A percentile compares a stretch with the other conserved stretches of the same genome.
These are phyloP conservation scores for Xanthoceras sorbifolium DNA, from an alignment of 345 rosid genomes.

Conservation along the genomic window DNA sequence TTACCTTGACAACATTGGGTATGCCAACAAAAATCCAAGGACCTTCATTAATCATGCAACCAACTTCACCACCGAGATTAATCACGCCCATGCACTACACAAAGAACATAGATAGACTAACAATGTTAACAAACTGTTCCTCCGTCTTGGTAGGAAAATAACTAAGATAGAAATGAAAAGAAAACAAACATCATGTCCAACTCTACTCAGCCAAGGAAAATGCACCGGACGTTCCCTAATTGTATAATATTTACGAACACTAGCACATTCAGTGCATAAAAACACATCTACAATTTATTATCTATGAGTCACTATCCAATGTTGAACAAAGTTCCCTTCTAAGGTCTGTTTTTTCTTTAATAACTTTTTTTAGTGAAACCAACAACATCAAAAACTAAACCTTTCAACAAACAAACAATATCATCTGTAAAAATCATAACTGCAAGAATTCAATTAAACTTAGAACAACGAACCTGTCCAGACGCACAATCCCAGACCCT, in stretches of 20 bases:
- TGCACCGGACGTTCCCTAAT: too few relatives aligned
- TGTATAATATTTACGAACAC: neutral
- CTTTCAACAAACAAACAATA: neutral
- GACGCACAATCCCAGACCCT: constrained; percentile 94
- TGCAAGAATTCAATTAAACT: neutral
- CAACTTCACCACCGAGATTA: constrained; percentile 83
- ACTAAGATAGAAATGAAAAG: neutral
- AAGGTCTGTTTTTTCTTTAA: neutral
- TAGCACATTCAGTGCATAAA: neutral
- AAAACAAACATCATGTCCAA: neutral
- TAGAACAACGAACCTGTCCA: constrained; percentile 66
- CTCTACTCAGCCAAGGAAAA: neutral
- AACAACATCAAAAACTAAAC: neutral
- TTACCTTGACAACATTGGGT: constrained; percentile 85
- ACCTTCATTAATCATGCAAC: constrained; percentile 93
- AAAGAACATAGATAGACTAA: constrained; percentile 10
- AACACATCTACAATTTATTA: neutral
- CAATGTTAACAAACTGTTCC: neutral
- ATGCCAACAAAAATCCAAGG: constrained; percentile 95
- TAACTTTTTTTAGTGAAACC: neutral
- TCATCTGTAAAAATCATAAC: neutral
- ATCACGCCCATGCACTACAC: constrained; percentile 65
- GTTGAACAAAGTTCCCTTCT: neutral
- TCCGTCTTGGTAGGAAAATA: neutral
- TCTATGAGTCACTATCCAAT: neutral